Base-by-base conservation (phyloP, 2,329 filamentous ascomycete species). In the Tolypocladium guangdongense region DNA sequence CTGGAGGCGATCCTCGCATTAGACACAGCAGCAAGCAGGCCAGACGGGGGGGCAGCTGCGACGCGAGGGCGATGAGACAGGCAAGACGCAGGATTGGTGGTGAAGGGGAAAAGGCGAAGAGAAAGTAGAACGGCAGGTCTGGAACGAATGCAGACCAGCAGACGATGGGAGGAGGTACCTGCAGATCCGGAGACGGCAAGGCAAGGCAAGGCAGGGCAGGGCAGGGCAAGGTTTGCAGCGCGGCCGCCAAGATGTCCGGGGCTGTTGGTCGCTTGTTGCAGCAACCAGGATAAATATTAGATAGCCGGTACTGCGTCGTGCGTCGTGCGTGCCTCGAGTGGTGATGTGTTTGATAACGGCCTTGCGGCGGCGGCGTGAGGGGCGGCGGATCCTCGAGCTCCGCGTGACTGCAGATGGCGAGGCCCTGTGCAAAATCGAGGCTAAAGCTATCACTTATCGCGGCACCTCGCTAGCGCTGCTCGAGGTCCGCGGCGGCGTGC, bases 121-220 rank as follows among this genome's bases (percentile, higher is more conserved):
- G 20, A 39, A 24, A 39, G 49, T 33, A 32, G 43, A 47, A 33
- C 30, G 43, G 14, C 27, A 12, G 27, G 43, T 32, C 27, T 12
- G 20, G 20, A 22, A 24, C 24, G 48, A 14, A n/a, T 51, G 50
- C 37, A 51, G 30, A 27, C 32, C 41, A 49, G 32, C 52, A 50
- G 39, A 47, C 45, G 50, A 54, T 49, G 56, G 54, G 55, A 38
- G 43, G 47, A 30, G 37, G 55, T 60, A 55, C 59, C 58, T 62
- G 58, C 59, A 60, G 58, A 57, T 60, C 57, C 58, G 52, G 54
- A 49, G 52, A 53, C 55, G 56, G 52, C 43, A 47, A 47, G 43
- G 24, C 43, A 20, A 20, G 37, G 18, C 37, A 38, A 38, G 37
- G 37, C 37, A 38, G 20, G 37, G 37, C 37, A n/a, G 8, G 14